Percentiles rank a stretch among this genome's conserved stretches.
Evolutionary conservation across 1,284 basidiomycete species (phyloP).

Genomic region (Entoloma clypeatum): DNA sequence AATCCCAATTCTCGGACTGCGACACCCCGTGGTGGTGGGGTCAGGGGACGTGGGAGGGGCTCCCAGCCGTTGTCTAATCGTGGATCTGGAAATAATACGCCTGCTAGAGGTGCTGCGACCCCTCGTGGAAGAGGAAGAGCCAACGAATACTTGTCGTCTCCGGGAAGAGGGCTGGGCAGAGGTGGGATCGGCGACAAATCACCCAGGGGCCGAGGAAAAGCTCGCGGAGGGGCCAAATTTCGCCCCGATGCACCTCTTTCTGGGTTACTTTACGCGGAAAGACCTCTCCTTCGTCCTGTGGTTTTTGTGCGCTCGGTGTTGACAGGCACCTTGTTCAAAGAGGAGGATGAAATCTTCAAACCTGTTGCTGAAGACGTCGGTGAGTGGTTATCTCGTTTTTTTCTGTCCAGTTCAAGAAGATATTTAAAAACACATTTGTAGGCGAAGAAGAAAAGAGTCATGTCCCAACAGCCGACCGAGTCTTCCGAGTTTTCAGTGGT

Average conservation of each 20-base stretch:
- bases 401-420: too few species aligned
- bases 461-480: constrained; percentile 61
- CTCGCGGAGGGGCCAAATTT: constrained; percentile 21
- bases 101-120: too few species aligned
- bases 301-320: constrained; percentile 60
- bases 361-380: constrained; percentile 50
- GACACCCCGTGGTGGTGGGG: too few species aligned
- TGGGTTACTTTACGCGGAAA: constrained; percentile 48
- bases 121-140: constrained; percentile 9
- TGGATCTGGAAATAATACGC: constrained; percentile 4
- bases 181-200: constrained; percentile 13
- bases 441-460: constrained; percentile 48
- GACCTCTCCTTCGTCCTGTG: constrained; percentile 61
- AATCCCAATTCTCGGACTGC: constrained; percentile 5
- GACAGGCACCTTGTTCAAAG: constrained; percentile 53
- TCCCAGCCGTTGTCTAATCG: neutral
- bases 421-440: constrained; percentile 19
- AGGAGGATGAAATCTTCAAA: constrained; percentile 65
- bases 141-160: constrained; percentile 7
- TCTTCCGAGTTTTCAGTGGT: constrained; percentile 56
- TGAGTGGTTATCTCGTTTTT: constrained; percentile 28
- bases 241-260: constrained; percentile 47
- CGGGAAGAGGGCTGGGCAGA: constrained; percentile 12
- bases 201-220: constrained; percentile 22
- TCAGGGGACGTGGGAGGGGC: neutral